Percentiles rank a stretch among this genome's conserved stretches.
These are phyloP conservation scores for Beauveria asiatica DNA, from an alignment of 2,329 filamentous ascomycete species.

Conservation along the genomic window DNA sequence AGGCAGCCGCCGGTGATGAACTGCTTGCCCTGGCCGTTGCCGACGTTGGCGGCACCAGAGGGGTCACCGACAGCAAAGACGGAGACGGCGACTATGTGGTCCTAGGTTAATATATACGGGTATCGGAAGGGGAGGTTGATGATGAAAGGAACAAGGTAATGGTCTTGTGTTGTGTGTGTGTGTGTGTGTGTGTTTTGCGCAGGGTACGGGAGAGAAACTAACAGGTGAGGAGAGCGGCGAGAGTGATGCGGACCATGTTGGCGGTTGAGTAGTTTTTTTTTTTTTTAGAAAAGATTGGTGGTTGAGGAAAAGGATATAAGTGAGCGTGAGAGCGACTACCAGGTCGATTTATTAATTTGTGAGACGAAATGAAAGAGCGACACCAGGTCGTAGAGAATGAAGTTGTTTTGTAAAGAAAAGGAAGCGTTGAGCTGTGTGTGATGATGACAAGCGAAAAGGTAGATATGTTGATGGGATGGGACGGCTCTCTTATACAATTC, in stretches of 20 bases:
- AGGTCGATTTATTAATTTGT: constrained; percentile 3
- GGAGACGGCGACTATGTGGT: constrained; percentile 9
- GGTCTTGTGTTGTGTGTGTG: too few species aligned
- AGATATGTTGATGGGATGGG: neutral
- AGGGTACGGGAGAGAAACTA: constrained; percentile 7
- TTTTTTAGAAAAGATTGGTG: neutral
- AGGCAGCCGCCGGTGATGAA: constrained; percentile 22
- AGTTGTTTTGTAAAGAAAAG: neutral
- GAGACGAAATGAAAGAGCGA: neutral
- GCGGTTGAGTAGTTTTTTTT: neutral
- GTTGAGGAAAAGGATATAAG: neutral
- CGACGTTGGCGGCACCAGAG: constrained; percentile 18
- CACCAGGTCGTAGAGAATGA: constrained; percentile 5
- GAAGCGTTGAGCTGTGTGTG: constrained; percentile 2
- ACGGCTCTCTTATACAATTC: neutral
- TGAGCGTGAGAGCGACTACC: constrained; percentile 7
- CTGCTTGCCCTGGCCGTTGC: constrained; percentile 18
- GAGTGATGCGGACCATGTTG: constrained; percentile 27
- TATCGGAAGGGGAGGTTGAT: neutral
- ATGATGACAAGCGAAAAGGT: neutral
- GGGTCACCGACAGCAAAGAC: constrained; percentile 15
- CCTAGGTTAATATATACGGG: neutral
- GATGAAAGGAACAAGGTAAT: neutral
- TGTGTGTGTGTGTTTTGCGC: too few species aligned
- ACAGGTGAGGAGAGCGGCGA: constrained; percentile 18